Evolutionary conservation across 2,329 filamentous ascomycete genomes (phyloP).

Genomic region (Trichoderma brevicompactum): DNA sequence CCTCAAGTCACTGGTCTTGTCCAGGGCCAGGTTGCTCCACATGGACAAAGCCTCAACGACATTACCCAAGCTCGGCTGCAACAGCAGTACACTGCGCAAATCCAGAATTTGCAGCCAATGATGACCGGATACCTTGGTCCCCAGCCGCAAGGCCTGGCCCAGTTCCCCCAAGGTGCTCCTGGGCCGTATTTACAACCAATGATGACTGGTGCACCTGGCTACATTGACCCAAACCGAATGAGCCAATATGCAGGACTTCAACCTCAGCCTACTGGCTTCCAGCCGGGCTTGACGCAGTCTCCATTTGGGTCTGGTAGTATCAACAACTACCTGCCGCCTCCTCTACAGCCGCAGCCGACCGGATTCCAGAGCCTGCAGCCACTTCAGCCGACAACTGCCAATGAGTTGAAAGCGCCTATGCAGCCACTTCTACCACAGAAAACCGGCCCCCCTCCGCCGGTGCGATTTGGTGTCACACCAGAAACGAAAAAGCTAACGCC

Average conservation of each 20-base stretch:
- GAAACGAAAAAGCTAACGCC: slow-evolving; percentile 77
- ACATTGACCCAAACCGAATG: slow-evolving; percentile 45
- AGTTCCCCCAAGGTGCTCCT: slow-evolving; percentile 43
- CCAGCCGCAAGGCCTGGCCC: slow-evolving; percentile 45
- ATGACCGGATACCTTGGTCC: slow-evolving; percentile 44
- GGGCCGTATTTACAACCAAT: slow-evolving; percentile 53
- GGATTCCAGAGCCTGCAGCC: slow-evolving; percentile 54
- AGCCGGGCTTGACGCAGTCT: slow-evolving; percentile 53
- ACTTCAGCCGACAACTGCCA: slow-evolving; percentile 53
- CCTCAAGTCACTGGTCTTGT: slow-evolving; percentile 79
- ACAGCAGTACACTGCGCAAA: slow-evolving; percentile 59
- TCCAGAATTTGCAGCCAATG: slow-evolving; percentile 48
- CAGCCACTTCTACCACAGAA: slow-evolving; percentile 54
- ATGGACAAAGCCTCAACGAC: slow-evolving; percentile 77
- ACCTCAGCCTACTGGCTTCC: slow-evolving; percentile 68
- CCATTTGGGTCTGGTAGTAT: slow-evolving; percentile 53
- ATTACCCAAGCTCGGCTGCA: slow-evolving; percentile 69
- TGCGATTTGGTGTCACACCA: slow-evolving; percentile 81
- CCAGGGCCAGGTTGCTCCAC: slow-evolving; percentile 67
- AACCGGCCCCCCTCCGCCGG: slow-evolving; percentile 75
- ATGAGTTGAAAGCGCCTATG: slow-evolving; percentile 52
- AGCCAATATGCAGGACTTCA: slow-evolving; percentile 56
- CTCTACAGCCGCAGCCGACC: slow-evolving; percentile 64
- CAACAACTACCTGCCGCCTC: slow-evolving; percentile 62
- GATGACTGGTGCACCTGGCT: slow-evolving; percentile 52